Evolutionary conservation across 2,329 filamentous ascomycete genomes (phyloP), one percentile per base, ranked within the genome.

Genomic region (Hypoxylon sp.): DNA sequence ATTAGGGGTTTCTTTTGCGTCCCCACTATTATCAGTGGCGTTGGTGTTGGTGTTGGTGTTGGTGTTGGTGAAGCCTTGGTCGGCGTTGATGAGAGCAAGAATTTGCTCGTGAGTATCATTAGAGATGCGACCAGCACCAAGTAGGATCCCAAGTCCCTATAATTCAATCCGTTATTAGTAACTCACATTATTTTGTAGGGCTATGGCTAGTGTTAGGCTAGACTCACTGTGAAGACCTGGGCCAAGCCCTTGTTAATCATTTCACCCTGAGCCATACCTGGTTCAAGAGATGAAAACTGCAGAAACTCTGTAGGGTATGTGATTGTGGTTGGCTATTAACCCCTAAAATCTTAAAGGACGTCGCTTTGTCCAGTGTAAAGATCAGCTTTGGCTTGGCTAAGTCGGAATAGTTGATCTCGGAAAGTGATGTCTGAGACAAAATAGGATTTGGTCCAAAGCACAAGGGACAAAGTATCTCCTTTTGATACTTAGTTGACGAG

Each of bases 131-230:
- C 72, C 72, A 3, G 59, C 37, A 6, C 73, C 73, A 13, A 74
- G 67, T 0, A 75, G 39, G n/a, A 75, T 74, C 3, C 73, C 72
- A 19, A 75, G 66, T 24, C 72, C 73, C 73, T 75, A 19, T 44
- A 14, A 17, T 8, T 17, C 39, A 17, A 14, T 11, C 29, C 8
- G 2, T 39, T 33, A n/a, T 65, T 47, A 59, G 50, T 17, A 59
- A 61, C 19, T 22, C 6, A n/a, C n/a, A 11, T 35, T 26, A 11
- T 11, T 33, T n/a, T n/a, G 22, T 10, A 31, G 19, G 6, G 9
- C 17, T 11, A 10, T 19, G 5, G n/a, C 4, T 13, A 57, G 13
- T 3, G 14, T 17, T 24, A 24, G 37, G 19, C 6, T 35, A 19
- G 26, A 61, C 70, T 63, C 63, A 72, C 68, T 1, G 61, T 69